Evolutionary conservation across 108 stramenopile species (phyloP).

Genomic region (Parietichytrium sp.): DNA sequence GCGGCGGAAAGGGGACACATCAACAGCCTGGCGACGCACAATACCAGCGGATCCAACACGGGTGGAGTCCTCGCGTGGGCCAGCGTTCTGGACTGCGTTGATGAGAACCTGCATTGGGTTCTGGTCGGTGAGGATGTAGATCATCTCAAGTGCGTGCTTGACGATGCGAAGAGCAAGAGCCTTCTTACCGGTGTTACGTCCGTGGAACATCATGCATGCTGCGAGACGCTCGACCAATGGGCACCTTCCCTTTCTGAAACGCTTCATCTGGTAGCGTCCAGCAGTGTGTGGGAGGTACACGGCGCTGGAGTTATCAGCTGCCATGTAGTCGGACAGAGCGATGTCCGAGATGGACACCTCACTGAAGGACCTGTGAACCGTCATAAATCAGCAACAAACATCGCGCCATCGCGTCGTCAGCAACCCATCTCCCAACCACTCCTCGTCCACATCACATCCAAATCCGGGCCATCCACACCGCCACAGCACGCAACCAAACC

Average conservation of each 20-base stretch:
- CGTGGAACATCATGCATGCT: conserved; percentile 96
- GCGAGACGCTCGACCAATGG: conserved; percentile 98
- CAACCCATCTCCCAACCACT: background rate
- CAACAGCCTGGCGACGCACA: conserved; percentile 99
- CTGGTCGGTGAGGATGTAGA: conserved; percentile 98
- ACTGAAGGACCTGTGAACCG: conserved; percentile 69
- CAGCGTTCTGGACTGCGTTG: conserved; percentile 98
- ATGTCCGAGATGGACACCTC: conserved; percentile 98
- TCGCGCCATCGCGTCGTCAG: background rate
- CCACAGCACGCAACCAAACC: no score
- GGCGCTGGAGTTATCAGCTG: conserved; percentile 87
- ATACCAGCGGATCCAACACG: conserved; percentile 99
- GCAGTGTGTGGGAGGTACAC: conserved; percentile 99
- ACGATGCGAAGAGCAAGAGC: conserved; percentile 96
- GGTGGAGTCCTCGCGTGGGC: conserved; percentile 99
- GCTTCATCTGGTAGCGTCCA: conserved; percentile 99
- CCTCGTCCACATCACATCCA: background rate
- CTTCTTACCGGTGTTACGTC: conserved; percentile 99
- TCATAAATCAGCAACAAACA: background rate
- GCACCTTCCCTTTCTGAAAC: conserved; percentile 99
- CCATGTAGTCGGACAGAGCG: conserved; percentile 95
- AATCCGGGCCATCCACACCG: background rate
- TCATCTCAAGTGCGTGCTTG: conserved; percentile 98
- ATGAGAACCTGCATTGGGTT: conserved; percentile 99
- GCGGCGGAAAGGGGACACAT: conserved; percentile 99